Conservation (phyloP, 257 asterid species). For the Leonotis leonurus region DNA sequence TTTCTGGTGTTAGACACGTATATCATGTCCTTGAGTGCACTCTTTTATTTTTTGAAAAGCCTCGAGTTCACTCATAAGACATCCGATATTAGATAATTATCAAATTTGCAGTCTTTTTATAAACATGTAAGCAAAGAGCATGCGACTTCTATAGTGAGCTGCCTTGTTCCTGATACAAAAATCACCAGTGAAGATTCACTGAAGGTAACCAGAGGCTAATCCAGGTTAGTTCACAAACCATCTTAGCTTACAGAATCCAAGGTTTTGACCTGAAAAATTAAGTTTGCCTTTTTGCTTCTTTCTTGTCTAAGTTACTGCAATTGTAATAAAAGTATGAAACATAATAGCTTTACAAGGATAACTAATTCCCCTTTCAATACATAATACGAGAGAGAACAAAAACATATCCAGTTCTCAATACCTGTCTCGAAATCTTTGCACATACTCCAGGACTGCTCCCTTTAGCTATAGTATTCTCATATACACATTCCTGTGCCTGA, state of each 20-base stretch:
- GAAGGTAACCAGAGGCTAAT: not conserved
- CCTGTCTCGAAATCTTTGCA: slow-evolving; percentile 94
- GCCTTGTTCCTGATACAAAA: not conserved
- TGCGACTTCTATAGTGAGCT: not conserved
- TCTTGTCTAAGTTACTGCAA: not conserved
- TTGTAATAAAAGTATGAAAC: not conserved
- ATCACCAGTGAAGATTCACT: not conserved
- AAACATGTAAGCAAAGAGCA: not conserved
- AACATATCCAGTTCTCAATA: slow-evolving; percentile 18
- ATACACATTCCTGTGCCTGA: slow-evolving; percentile 95
- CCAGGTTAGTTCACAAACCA: not conserved
- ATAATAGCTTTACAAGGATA: not conserved
- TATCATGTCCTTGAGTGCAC: slow-evolving; percentile 10
- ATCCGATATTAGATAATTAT: not conserved
- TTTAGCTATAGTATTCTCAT: slow-evolving; percentile 83
- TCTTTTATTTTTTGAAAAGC: too few relatives aligned
- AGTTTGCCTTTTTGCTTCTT: not conserved
- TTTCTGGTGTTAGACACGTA: not conserved
- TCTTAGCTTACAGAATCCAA: not conserved
- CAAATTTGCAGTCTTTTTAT: not conserved
- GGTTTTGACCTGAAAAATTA: not conserved
- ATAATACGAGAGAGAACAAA: not conserved
- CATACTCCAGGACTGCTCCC: slow-evolving; percentile 89
- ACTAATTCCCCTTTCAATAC: not conserved
- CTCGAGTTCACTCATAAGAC: not conserved